These are phyloP conservation scores for Backusella liffmaniae DNA, from an alignment of 192 early-diverging fungal species.

Conservation along the genomic window DNA sequence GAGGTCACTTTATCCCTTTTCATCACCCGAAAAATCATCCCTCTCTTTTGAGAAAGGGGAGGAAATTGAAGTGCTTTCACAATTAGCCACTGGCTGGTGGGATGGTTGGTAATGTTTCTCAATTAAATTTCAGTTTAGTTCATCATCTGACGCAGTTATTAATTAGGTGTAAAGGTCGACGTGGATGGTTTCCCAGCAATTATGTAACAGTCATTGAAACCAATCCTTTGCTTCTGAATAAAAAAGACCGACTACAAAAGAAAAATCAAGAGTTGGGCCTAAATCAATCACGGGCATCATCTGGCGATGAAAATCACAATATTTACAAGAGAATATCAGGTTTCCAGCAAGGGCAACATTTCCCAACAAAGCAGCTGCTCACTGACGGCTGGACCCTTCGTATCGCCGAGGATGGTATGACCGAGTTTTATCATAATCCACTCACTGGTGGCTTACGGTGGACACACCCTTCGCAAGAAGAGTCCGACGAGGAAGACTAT, in stretches of 20 bases:
- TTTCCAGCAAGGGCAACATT: neutral
- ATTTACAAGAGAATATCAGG: conserved; percentile 9
- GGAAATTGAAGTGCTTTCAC: conserved; percentile 86
- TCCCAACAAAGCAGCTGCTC: neutral
- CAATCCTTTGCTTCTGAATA: neutral
- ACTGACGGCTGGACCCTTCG: conserved; percentile 24
- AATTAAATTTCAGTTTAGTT: neutral
- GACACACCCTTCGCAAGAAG: conserved; percentile 28
- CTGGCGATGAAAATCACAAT: neutral
- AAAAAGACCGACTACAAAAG: neutral
- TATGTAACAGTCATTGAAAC: conserved; percentile 63
- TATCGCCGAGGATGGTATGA: conserved; percentile 35
- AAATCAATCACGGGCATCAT: neutral
- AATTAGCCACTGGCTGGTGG: conserved; percentile 97
- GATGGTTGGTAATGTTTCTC: conserved; percentile 63
- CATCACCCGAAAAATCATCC: conserved; percentile 71
- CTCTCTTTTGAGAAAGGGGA: conserved; percentile 84
- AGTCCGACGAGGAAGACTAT: conserved; percentile 19
- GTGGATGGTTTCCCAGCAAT: conserved; percentile 94
- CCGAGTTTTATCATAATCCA: conserved; percentile 37
- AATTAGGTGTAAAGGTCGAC: conserved; percentile 57
- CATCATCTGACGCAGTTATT: neutral
- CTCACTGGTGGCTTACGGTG: conserved; percentile 38
- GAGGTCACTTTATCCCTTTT: conserved; percentile 84
- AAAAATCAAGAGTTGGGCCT: neutral